phyloP scores from a whole-genome alignment of 345 rosid species.

The Erysimum cheiranthoides region DNA sequence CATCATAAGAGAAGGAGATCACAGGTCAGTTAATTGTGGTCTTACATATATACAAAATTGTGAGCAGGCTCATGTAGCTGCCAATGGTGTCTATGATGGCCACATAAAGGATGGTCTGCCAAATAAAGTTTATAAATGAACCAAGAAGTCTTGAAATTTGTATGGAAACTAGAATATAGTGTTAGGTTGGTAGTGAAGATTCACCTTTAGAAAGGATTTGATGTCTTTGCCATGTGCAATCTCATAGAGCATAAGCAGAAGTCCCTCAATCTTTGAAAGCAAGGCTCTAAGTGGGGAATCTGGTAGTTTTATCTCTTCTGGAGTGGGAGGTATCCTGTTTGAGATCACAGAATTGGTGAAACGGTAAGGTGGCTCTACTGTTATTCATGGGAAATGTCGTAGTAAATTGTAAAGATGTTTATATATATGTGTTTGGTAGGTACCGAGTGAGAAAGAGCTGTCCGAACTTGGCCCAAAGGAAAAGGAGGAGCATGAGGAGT shows the following conservation, averaged over 20 bases:
- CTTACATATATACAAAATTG: slow-evolving; percentile 39
- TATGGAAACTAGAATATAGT: slow-evolving; percentile 21
- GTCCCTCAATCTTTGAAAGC: slow-evolving; percentile 1
- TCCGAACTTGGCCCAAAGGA: slow-evolving; percentile 40
- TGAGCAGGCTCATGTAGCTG: slow-evolving; percentile 32
- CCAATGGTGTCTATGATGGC: slow-evolving; percentile 32
- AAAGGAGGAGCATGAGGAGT: slow-evolving; percentile 30
- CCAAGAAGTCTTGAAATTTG: slow-evolving; percentile 4
- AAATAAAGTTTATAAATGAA: slow-evolving; percentile 17
- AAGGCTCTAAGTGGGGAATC: slow-evolving; percentile 31
- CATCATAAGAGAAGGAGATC: not conserved
- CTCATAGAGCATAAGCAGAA: slow-evolving; percentile 21
- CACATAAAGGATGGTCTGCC: slow-evolving; percentile 36
- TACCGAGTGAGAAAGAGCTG: slow-evolving; percentile 27
- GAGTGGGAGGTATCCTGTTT: slow-evolving; percentile 39
- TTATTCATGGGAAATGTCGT: not conserved
- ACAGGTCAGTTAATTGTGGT: slow-evolving; percentile 3
- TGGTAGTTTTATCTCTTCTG: slow-evolving; percentile 28
- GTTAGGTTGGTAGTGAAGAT: not conserved
- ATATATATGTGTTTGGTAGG: not conserved
- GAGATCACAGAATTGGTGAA: not conserved
- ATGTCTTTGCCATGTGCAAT: slow-evolving; percentile 36
- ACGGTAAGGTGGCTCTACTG: not conserved
- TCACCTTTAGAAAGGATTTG: slow-evolving; percentile 36
- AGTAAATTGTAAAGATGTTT: not conserved